phyloP scores from a whole-genome alignment of 1,284 basidiomycete species.

The Pyrrhoderma noxium region DNA sequence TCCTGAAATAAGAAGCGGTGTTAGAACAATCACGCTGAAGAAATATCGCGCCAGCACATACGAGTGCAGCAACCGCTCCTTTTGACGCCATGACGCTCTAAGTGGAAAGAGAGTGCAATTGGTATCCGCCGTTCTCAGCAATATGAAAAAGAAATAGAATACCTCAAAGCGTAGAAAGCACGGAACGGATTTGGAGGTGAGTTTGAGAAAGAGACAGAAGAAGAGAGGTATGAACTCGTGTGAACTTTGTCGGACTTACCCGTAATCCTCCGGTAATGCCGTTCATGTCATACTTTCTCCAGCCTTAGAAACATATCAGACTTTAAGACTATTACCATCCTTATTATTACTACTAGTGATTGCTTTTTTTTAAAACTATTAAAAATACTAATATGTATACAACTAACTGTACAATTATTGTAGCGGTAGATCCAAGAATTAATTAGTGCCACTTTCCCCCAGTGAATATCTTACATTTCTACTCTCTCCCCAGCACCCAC shows the following conservation, averaged over 20 bases:
- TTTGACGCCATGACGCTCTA: constrained; percentile 65
- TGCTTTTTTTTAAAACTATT: too few species aligned
- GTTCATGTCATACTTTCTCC: too few species aligned
- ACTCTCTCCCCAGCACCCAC: constrained; percentile 13
- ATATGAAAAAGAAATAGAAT: neutral
- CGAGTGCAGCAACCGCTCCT: constrained; percentile 72
- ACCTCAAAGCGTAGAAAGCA: constrained; percentile 16
- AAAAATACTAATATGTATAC: too few species aligned
- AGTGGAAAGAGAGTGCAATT: neutral
- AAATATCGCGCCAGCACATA: constrained; percentile 29
- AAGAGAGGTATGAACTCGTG: constrained; percentile 1
- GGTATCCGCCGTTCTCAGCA: too few species aligned
- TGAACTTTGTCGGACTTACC: constrained; percentile 4
- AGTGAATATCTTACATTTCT: too few species aligned
- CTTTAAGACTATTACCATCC: too few species aligned
- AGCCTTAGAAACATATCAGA: too few species aligned
- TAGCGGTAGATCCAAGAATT: too few species aligned
- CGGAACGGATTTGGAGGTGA: constrained; percentile 5
- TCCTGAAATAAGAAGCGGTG: constrained; percentile 47
- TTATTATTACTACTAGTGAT: too few species aligned
- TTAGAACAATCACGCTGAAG: constrained; percentile 6
- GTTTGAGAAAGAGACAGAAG: neutral
- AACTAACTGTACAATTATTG: too few species aligned
- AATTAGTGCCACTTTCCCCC: too few species aligned
- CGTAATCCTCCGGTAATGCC: neutral